A percentile compares a stretch with the other conserved stretches of the same genome.
phyloP scores from a whole-genome alignment of 768 basidiomycete genomes.

The Austroboletus eburneus region DNA sequence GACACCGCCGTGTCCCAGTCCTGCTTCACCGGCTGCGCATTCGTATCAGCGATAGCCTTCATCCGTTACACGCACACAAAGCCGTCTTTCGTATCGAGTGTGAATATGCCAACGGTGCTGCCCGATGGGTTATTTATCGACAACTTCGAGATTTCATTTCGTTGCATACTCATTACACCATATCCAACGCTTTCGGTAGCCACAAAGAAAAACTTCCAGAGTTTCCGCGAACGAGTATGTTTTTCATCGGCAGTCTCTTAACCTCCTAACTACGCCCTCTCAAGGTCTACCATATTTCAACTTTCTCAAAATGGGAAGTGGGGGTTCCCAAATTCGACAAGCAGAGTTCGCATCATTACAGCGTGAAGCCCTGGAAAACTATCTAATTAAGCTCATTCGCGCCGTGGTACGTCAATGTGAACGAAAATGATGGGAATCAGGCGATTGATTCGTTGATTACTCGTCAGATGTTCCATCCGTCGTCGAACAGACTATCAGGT shows the following conservation, averaged over 20 bases:
- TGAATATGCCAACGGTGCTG: constrained; percentile 91
- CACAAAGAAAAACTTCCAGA: constrained; percentile 80
- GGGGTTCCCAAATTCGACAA: constrained; percentile 49
- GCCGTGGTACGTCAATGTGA: constrained; percentile 67
- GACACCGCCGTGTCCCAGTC: constrained; percentile 73
- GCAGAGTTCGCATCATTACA: constrained; percentile 80
- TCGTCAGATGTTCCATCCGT: constrained; percentile 89
- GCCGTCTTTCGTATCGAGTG: constrained; percentile 91
- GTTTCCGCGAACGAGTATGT: constrained; percentile 78
- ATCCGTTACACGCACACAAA: constrained; percentile 71
- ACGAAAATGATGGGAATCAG: not conserved
- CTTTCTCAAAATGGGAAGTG: constrained; percentile 65
- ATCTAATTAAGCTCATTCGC: constrained; percentile 82
- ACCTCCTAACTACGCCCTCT: constrained; percentile 1
- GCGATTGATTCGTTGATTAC: constrained; percentile 7
- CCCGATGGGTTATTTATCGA: constrained; percentile 93
- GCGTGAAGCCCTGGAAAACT: constrained; percentile 79
- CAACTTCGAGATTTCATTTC: constrained; percentile 89
- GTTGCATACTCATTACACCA: constrained; percentile 82
- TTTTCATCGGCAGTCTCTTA: not conserved
- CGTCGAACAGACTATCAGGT: constrained; percentile 80
- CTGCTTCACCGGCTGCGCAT: constrained; percentile 79
- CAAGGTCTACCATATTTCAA: constrained; percentile 88
- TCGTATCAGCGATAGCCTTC: constrained; percentile 80
- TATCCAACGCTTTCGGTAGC: constrained; percentile 76